phyloP scores from a whole-genome alignment of 2,329 filamentous ascomycete genomes.

The Diplodia scrobiculata region DNA sequence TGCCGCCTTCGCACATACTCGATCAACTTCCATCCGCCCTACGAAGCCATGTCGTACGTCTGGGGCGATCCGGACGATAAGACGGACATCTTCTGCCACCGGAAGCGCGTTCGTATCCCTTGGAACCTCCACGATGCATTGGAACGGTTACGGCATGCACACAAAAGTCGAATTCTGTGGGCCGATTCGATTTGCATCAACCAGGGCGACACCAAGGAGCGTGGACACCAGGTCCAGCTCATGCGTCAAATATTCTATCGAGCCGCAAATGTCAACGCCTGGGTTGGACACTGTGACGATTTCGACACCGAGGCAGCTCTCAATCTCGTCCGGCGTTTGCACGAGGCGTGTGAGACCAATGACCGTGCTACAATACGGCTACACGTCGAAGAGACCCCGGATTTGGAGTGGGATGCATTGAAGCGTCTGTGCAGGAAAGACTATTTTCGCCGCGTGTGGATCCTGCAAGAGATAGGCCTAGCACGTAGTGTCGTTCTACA shows the following conservation, averaged over 20 bases:
- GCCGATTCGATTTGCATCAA: constrained; percentile 31
- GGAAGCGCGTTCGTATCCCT: not conserved
- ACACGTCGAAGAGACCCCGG: not conserved
- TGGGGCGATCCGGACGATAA: constrained; percentile 11
- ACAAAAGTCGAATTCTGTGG: constrained; percentile 24
- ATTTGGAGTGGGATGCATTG: not conserved
- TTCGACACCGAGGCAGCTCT: not conserved
- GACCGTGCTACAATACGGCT: not conserved
- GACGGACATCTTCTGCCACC: not conserved
- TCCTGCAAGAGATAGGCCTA: not conserved
- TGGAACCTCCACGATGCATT: not conserved
- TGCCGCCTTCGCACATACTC: constrained; percentile 1
- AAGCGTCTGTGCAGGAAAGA: rapidly evolving
- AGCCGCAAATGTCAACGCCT: constrained; percentile 19
- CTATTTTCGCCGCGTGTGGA: not conserved
- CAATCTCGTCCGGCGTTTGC: not conserved
- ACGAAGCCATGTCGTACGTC: constrained; percentile 15
- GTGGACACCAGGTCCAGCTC: constrained; percentile 28
- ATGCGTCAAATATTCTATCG: constrained; percentile 28
- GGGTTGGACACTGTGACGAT: constrained; percentile 6
- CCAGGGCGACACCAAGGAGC: constrained; percentile 26
- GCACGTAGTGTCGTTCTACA: not conserved
- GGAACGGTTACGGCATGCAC: not conserved
- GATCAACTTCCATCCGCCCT: constrained; percentile 2
- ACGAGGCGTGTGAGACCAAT: not conserved